These are phyloP conservation scores for Berkeleyomyces basicola DNA, from an alignment of 2,329 filamentous ascomycete species.

Conservation along the genomic window DNA sequence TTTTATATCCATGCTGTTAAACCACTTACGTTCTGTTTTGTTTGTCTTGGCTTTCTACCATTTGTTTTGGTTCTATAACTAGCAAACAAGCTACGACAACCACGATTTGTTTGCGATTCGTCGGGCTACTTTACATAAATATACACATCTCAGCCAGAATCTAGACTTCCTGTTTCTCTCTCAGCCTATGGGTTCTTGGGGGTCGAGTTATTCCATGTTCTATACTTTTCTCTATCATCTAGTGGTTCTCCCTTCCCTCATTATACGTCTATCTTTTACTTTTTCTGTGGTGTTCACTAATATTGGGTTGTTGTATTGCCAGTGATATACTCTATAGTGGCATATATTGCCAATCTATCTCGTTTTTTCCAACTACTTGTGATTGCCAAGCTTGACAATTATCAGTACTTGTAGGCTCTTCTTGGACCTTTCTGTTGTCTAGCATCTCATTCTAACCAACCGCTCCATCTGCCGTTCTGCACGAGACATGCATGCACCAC, in stretches of 20 bases:
- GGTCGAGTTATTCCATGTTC: too few species aligned
- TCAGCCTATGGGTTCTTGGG: too few species aligned
- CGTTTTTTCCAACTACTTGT: not conserved
- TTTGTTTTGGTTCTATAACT: too few species aligned
- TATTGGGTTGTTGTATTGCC: not conserved
- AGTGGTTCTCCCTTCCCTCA: not conserved
- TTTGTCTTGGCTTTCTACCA: not conserved
- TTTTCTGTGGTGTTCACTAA: not conserved
- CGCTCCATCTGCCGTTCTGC: not conserved
- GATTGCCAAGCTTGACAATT: too few species aligned
- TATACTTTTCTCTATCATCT: not conserved
- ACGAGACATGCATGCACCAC: not conserved
- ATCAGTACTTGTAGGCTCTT: too few species aligned
- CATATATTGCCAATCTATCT: not conserved
- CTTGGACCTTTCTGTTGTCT: too few species aligned
- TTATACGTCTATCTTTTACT: not conserved
- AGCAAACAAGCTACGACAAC: too few species aligned
- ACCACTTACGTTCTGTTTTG: not conserved
- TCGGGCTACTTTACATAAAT: too few species aligned
- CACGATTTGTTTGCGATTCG: too few species aligned
- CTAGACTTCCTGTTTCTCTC: too few species aligned
- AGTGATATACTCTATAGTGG: not conserved
- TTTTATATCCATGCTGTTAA: conserved; percentile 1
- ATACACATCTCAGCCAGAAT: too few species aligned
- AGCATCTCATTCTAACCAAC: too few species aligned